Base-by-base conservation (phyloP, 2,329 filamentous ascomycete species). In the Cladophialophora chaetospira region DNA sequence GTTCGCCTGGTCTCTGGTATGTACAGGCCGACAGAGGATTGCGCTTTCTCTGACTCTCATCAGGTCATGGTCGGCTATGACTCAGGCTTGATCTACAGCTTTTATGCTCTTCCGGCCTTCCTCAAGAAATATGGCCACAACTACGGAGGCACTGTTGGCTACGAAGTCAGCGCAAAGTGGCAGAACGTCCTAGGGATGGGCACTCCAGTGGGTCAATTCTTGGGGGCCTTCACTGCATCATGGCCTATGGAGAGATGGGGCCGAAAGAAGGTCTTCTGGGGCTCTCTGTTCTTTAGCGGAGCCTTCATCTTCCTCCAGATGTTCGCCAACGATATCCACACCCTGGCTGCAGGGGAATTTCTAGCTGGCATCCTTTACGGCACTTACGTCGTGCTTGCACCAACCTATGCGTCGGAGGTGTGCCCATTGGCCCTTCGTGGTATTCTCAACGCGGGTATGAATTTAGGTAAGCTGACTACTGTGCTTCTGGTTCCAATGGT, bases 191-290 rank as follows among this genome's bases (percentile, higher is more conserved):
- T 86, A 3, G 77, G 75, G 3, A 83, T 83, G 52, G 83, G 81
- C 21, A 79, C 80, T 48, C 76, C 79, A 53, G 78, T 81, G 15
- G 87, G 86, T 33, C 83, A 86, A 67, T 83, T 89, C 51, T 77
- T 88, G 51, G 87, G 86, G n/a, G 77, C 88, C 33, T 73, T 86
- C 62, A 75, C 87, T 68, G 87, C 86, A 66, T 86, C 86, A 33
- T 84, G 78, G 70, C 71, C 86, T 42, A 83, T 84, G 15, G 85
- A 88, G 19, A 77, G 80, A 25, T 84, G 85, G 64, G 84, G 84
- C 15, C 86, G 86, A 67, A 78, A 83, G 15, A 83, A 82, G 68
- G 87, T 84, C 17, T 79, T 88, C 58, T 82, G 88, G 56, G 75
- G 66, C n/a, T 84, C 82, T 36, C 75, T 88, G 48, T 67, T 76